Base-by-base conservation (phyloP, 1,139 yeast species). In the Suhomyces maxii region DNA sequence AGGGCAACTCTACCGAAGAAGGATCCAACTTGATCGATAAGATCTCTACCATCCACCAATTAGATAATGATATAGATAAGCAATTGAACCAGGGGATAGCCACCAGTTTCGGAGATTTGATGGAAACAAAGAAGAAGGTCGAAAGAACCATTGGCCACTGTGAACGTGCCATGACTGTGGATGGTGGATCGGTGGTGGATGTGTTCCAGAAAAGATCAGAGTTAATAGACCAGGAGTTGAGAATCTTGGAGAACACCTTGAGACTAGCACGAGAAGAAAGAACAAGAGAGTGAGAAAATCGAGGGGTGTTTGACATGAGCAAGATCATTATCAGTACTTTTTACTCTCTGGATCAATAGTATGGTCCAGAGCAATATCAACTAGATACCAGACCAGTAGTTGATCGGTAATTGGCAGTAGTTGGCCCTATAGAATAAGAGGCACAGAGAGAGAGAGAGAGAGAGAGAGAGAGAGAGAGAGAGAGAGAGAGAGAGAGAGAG, bases 21-120 rank as follows among this genome's bases (percentile, higher is more conserved):
- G 57, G 58, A 35, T 61, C 73, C 1, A 53, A 67, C 1, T 53
- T 70, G 8, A 49, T 74, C 9, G 79, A 74, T 48, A 74, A 74
- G 53, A 71, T 74, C 46, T 63, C 74, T n/a, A 73, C 79, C 8
- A 71, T 75, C 9, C 78, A 73, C 47, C 69, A 72, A 41, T 56
- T 75, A 18, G 70, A 75, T 54, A 46, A 56, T 6, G 71, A 71
- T 36, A 72, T 75, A 11, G 71, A 71, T 46, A 54, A 57, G 12
- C 79, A 73, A 49, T 50, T 73, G 42, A 60, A 60, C 34, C 50
- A 58, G 11, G 71, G 49, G 9, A 50, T 53, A 10, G 56, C 57
- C 8, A 18, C 41, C 32, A 51, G 48, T 35, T 70, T 53, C 46
- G 61, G 60, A 26, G 57, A 55, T 36, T 56, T 73, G 40, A 47